phyloP scores from a whole-genome alignment of 2,329 filamentous ascomycete species.

The Colletotrichum sp. region DNA sequence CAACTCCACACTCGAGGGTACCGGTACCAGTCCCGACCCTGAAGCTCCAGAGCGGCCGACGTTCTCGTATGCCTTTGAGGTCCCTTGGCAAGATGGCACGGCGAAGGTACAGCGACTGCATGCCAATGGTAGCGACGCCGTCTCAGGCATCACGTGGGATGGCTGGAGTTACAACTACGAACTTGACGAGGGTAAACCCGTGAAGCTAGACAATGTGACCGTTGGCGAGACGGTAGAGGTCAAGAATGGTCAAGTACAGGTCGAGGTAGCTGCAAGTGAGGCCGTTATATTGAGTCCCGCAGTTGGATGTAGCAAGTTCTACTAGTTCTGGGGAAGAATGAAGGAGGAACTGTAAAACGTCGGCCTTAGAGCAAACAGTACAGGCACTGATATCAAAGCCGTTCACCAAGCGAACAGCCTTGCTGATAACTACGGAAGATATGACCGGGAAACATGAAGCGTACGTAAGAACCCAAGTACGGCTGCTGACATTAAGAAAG shows the following conservation, averaged over 20 bases:
- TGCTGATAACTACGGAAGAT: too few relatives aligned
- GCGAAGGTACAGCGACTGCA: constrained; percentile 52
- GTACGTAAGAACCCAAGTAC: too few relatives aligned
- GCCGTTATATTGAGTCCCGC: constrained; percentile 38
- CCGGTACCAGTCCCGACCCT: constrained; percentile 29
- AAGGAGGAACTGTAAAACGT: too few relatives aligned
- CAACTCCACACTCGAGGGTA: constrained; percentile 59
- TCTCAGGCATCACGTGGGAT: constrained; percentile 66
- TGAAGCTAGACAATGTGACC: constrained; percentile 60
- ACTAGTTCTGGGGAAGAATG: background rate
- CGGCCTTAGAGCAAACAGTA: too few relatives aligned
- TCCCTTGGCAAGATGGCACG: constrained; percentile 30
- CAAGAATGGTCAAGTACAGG: constrained; percentile 38
- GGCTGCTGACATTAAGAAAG: too few relatives aligned
- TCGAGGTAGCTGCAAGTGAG: constrained; percentile 47
- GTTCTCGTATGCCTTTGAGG: constrained; percentile 45
- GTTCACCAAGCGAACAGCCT: too few relatives aligned
- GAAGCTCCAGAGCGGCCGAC: constrained; percentile 31
- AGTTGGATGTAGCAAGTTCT: background rate
- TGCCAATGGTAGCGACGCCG: constrained; percentile 69
- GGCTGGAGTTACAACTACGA: constrained; percentile 68
- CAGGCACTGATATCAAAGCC: too few relatives aligned
- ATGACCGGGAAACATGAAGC: too few relatives aligned
- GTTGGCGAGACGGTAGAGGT: constrained; percentile 47
- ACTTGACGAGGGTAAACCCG: constrained; percentile 57